Evolutionary conservation across 306 rosid genomes (phyloP), one percentile per base, ranked within the genome.

Genomic region (Quercus alba): DNA sequence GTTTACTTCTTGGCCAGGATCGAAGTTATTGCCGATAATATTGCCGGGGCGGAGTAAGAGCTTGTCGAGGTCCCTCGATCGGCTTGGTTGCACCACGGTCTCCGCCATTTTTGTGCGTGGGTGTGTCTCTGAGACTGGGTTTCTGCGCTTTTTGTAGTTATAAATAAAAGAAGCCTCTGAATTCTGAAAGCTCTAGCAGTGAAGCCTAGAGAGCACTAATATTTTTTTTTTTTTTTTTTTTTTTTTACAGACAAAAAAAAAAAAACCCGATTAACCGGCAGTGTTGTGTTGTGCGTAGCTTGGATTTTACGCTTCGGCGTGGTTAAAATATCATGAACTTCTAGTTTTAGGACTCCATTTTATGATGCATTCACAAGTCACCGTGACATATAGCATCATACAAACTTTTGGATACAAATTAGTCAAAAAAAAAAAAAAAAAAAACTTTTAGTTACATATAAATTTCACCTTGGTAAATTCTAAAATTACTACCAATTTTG

Each of bases 41-140:
- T 93, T 88, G 8, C 97, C 94, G 19, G 97, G 87, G 28, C 98
- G 77, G 57, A 91, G 96, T 20, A 95, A 98, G 41, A 95, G 97
- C 86, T 93, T 91, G 80, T 95, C 98, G 19, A 95, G 97, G 89
- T 94, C 97, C 82, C 97, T 91, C 56, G 97, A 91, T 78, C 91
- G 94, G 83, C 91, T 84, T 8, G 79, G 78, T 70, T 61, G 88
- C 21, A 52, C 49, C 7, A 77, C 58, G 54, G 66, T 19, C 31
- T 80, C 87, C 33, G 89, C 89, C 98, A 94, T 87, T 82, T 68
- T 14, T 23, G 46, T 55, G 46, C 46, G 46, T 41, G 46, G 46
- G 23, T 13, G 56, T 77, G 81, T 69, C 52, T 35, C 21, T 66
- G 70, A 17, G 49, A 18, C 68, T 13, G 69, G 33, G 69, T 23